These are phyloP conservation scores for Lathyrus sativus DNA, from an alignment of 306 rosid species.

Conservation along the genomic window DNA sequence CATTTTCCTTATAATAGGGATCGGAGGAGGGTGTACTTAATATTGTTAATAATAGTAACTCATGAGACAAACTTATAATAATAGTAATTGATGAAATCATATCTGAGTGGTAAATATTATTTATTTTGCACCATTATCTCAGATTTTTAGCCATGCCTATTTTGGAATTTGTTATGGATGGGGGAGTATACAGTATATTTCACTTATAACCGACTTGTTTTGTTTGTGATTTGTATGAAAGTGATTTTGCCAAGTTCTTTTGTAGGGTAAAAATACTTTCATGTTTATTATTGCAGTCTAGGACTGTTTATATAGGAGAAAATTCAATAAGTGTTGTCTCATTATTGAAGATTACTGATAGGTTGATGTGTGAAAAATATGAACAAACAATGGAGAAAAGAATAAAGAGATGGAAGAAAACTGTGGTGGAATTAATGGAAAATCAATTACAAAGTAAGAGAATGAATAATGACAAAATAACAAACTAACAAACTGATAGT, in stretches of 20 bases:
- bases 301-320: not conserved
- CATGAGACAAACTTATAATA: not conserved
- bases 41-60: conserved; percentile 18
- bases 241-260: conserved; percentile 7
- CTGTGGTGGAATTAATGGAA: too few relatives aligned
- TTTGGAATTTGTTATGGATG: conserved; percentile 8
- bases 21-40: not conserved
- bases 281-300: too few relatives aligned
- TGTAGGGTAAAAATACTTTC: too few relatives aligned
- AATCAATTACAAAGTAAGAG: too few relatives aligned
- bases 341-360: not conserved
- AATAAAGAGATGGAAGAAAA: too few relatives aligned
- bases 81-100: conserved; percentile 18
- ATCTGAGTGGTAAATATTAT: conserved; percentile 3
- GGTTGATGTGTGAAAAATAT: too few relatives aligned
- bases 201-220: not conserved
- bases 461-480: too few relatives aligned
- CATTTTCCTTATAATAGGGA: too few relatives aligned
- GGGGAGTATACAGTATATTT: not conserved
- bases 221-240: conserved; percentile 14
- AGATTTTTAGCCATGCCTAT: conserved; percentile 6
- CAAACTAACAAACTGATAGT: too few relatives aligned
- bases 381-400: too few relatives aligned
- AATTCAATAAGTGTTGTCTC: not conserved
- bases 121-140: conserved; percentile 4